Conservation (phyloP, 2,329 filamentous ascomycete genomes). For the Microascus cirrosus region DNA sequence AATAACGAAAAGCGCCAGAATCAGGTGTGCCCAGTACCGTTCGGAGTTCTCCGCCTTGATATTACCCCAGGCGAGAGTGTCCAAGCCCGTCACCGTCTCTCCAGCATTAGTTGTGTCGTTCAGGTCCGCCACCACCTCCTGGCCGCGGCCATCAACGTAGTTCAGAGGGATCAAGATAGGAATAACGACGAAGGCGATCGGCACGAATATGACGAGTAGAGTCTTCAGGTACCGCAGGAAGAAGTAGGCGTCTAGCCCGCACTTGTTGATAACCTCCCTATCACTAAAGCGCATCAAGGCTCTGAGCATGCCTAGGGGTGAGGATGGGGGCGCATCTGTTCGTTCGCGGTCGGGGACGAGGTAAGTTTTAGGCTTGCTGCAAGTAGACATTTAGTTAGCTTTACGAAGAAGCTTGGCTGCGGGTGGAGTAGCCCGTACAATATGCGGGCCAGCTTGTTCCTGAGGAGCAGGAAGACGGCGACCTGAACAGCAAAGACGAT, state of each 20-base stretch:
- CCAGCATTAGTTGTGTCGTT: constrained; percentile 17
- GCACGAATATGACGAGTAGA: constrained; percentile 84
- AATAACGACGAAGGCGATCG: constrained; percentile 65
- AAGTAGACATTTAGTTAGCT: constrained; percentile 6
- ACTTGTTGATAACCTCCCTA: constrained; percentile 85
- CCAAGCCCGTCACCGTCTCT: constrained; percentile 47
- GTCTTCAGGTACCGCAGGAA: constrained; percentile 75
- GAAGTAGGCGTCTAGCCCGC: constrained; percentile 93
- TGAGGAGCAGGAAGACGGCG: constrained; percentile 61
- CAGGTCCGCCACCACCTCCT: constrained; percentile 29
- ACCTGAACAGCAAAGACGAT: constrained; percentile 54
- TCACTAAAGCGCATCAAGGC: constrained; percentile 58
- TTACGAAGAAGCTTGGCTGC: not conserved
- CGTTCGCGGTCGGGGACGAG: constrained; percentile 77
- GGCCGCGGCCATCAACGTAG: constrained; percentile 56
- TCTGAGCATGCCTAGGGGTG: constrained; percentile 38
- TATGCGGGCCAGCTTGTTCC: constrained; percentile 70
- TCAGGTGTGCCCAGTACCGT: constrained; percentile 74
- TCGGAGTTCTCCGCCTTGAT: constrained; percentile 52
- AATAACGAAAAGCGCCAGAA: constrained; percentile 68
- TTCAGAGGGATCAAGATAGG: constrained; percentile 85
- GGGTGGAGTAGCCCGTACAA: constrained; percentile 47
- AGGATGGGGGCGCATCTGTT: constrained; percentile 59
- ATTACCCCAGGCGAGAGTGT: constrained; percentile 81
- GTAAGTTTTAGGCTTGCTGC: constrained; percentile 71